Evolutionary conservation across 495 filamentous ascomycete genomes (phyloP).

Genomic region (Penicillium mononematosum): DNA sequence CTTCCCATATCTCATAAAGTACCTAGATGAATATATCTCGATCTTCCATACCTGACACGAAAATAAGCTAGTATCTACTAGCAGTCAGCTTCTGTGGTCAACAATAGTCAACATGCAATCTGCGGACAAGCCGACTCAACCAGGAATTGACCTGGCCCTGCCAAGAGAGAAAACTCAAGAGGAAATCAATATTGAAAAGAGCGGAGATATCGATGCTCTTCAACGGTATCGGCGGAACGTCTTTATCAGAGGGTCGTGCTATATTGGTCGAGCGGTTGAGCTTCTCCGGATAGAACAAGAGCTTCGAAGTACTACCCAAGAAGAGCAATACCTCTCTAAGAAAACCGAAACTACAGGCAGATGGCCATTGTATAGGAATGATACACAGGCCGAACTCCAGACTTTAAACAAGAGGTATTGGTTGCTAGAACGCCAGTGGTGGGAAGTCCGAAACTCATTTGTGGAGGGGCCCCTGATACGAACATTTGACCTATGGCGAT

Average conservation of each 20-base stretch:
- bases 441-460: background rate
- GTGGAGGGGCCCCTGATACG: background rate
- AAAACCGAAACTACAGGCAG: background rate
- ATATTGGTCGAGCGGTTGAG: background rate
- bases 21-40: background rate
- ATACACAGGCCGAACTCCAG: background rate
- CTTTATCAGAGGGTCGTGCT: background rate
- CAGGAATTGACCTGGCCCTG: background rate
- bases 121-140: conserved; percentile 1
- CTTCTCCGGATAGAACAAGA: conserved; percentile 1
- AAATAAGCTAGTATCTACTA: background rate
- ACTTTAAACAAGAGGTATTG: background rate
- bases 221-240: conserved; percentile 4
- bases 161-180: conserved; percentile 1
- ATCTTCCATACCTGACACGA: background rate
- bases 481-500: conserved; percentile 12
- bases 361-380: background rate
- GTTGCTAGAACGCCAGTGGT: conserved; percentile 3
- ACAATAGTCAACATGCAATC: background rate
- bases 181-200: background rate
- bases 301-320: background rate
- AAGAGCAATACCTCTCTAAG: background rate
- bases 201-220: background rate
- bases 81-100: background rate
- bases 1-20: background rate